Conservation (phyloP, 1,139 yeast species). For the Casaregolazyma lundiana region DNA sequence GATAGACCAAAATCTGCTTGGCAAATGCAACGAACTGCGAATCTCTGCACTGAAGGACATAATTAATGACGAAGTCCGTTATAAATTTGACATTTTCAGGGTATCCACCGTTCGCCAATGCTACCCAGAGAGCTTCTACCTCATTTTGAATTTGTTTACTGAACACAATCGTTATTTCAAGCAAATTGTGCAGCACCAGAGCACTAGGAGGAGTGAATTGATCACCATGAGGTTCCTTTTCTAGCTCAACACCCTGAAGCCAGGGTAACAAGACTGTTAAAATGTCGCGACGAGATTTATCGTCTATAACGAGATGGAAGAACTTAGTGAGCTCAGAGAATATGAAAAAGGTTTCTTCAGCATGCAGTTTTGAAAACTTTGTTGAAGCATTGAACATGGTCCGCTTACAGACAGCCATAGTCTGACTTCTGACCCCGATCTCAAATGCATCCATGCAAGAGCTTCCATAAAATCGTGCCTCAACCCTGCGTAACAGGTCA, state of each 20-base stretch:
- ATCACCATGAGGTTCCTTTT: constrained; percentile 45
- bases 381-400: constrained; percentile 67
- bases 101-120: constrained; percentile 69
- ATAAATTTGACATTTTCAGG: constrained; percentile 67
- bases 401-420: constrained; percentile 71
- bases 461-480: constrained; percentile 47
- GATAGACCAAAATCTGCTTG: constrained; percentile 73
- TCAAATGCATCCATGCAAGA: constrained; percentile 46
- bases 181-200: constrained; percentile 77
- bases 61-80: constrained; percentile 61
- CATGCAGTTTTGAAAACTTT: constrained; percentile 53
- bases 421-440: constrained; percentile 60
- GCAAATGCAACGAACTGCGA: constrained; percentile 73
- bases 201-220: constrained; percentile 37
- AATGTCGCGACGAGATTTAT: constrained; percentile 64
- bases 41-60: constrained; percentile 67
- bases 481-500: constrained; percentile 52
- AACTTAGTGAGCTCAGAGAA: constrained; percentile 71
- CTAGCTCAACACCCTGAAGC: constrained; percentile 74
- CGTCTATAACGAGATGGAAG: constrained; percentile 54
- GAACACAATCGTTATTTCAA: constrained; percentile 78
- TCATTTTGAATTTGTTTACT: constrained; percentile 73
- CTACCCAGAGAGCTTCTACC: constrained; percentile 93
- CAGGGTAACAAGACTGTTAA: constrained; percentile 81
- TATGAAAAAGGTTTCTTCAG: constrained; percentile 54